These are phyloP conservation scores for Gastroboletus turbinatus DNA, from an alignment of 1,284 basidiomycete species.

Conservation along the genomic window DNA sequence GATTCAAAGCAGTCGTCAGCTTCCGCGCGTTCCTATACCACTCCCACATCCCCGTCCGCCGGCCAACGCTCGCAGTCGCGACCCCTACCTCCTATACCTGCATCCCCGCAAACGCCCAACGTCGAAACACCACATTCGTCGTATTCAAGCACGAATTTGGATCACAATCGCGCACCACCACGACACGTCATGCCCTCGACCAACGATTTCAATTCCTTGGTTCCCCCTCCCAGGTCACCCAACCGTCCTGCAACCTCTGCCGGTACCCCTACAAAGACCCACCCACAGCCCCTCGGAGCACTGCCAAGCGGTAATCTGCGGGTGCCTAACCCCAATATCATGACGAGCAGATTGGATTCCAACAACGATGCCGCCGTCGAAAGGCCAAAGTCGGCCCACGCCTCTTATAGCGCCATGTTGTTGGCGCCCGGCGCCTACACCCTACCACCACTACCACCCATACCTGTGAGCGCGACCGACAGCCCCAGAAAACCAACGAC, in stretches of 20 bases:
- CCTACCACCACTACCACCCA: background rate
- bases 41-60: slow-evolving; percentile 15
- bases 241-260: slow-evolving; percentile 30
- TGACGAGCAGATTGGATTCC: background rate
- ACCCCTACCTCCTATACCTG: slow-evolving; percentile 29
- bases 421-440: slow-evolving; percentile 21
- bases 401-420: slow-evolving; percentile 14
- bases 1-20: slow-evolving; percentile 27
- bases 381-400: slow-evolving; percentile 31
- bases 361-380: background rate
- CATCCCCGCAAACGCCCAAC: slow-evolving; percentile 27
- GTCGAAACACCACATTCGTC: slow-evolving; percentile 7
- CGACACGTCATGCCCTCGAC: slow-evolving; percentile 6
- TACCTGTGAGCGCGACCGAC: slow-evolving; percentile 23
- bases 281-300: background rate
- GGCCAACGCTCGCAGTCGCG: slow-evolving; percentile 16
- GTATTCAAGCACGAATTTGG: slow-evolving; percentile 13
- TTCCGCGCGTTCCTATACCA: slow-evolving; percentile 27
- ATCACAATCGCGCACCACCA: slow-evolving; percentile 12
- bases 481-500: slow-evolving; percentile 44
- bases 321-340: background rate
- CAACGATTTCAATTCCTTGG: background rate
- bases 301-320: background rate
- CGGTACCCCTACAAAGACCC: slow-evolving; percentile 6
- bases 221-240: slow-evolving; percentile 5